These are phyloP conservation scores for Ochromonas danica DNA, from an alignment of 108 stramenopile species.

Conservation along the genomic window DNA sequence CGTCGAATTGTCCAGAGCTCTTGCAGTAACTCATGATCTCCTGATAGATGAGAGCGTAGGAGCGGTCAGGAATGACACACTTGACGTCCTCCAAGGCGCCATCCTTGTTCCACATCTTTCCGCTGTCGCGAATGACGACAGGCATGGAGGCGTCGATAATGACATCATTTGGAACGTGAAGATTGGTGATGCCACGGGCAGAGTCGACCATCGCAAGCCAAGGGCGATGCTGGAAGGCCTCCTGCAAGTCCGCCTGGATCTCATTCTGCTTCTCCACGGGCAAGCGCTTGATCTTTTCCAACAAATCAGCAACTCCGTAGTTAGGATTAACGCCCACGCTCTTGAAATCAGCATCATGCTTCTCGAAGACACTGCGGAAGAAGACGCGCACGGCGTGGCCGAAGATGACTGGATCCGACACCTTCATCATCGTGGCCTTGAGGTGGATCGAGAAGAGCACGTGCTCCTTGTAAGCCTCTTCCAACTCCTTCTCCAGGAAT, in stretches of 20 bases:
- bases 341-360: conserved; percentile 70
- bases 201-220: conserved; percentile 90
- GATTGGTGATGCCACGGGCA: conserved; percentile 84
- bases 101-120: conserved; percentile 91
- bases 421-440: conserved; percentile 95
- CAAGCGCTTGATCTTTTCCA: conserved; percentile 64
- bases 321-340: conserved; percentile 84
- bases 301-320: conserved; percentile 71
- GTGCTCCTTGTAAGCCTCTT: conserved; percentile 77
- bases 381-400: conserved; percentile 80
- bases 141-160: conserved; percentile 92
- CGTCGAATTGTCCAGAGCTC: conserved; percentile 81
- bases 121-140: conserved; percentile 77
- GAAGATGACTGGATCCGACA: conserved; percentile 87
- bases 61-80: conserved; percentile 70
- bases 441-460: conserved; percentile 62
- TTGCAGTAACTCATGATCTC: conserved; percentile 78
- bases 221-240: conserved; percentile 71
- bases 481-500: conserved; percentile 71
- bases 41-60: conserved; percentile 85
- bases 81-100: conserved; percentile 81
- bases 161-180: conserved; percentile 74
- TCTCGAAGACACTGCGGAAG: conserved; percentile 80
- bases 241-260: conserved; percentile 73
- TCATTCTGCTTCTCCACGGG: conserved; percentile 56